Evolutionary conservation across 2,329 filamentous ascomycete genomes (phyloP), one percentile per base, ranked within the genome.

Genomic region (Nigrograna mackinnonii): DNA sequence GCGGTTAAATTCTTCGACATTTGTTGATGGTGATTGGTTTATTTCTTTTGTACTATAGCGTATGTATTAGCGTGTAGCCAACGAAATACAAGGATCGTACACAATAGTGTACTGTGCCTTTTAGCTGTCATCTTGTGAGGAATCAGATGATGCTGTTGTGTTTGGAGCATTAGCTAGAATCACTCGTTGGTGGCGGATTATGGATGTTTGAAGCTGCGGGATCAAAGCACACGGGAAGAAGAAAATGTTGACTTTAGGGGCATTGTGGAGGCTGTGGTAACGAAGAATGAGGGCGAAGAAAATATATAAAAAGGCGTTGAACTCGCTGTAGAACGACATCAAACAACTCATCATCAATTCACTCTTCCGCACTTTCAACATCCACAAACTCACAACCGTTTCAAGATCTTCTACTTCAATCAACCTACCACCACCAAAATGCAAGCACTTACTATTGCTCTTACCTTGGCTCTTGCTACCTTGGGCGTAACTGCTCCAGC

Each of bases 401-500:
- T n/a, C n/a, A n/a, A n/a, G n/a, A n/a, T n/a, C n/a, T n/a, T n/a
- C n/a, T n/a, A n/a, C n/a, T n/a, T n/a, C n/a, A n/a, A n/a, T n/a
- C n/a, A n/a, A n/a, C n/a, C n/a, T n/a, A n/a, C n/a, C n/a, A n/a
- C 24, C 24, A 28, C n/a, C 24, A 28, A 28, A 28, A 28, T 28
- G 24, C 24, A 28, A 28, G 24, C 24, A 34, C 16, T 17, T 9
- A 34, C 31, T 17, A 12, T 16, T 9, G 31, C 31, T 17, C 31
- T 12, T 16, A 34, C 17, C 16, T 17, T 17, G 16, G 16, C 16
- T 17, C 24, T 28, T 28, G 24, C 24, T 9, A 33, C 33, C 22
- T 35, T 43, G 24, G 14, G 14, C 7, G 18, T 28, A 13, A 32
- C 33, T 14, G 31, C 38, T 17, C 28, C 31, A 6, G 28, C 38